Evolutionary conservation across 2,329 filamentous ascomycete genomes (phyloP).

Genomic region (Verticillium tricorpus): DNA sequence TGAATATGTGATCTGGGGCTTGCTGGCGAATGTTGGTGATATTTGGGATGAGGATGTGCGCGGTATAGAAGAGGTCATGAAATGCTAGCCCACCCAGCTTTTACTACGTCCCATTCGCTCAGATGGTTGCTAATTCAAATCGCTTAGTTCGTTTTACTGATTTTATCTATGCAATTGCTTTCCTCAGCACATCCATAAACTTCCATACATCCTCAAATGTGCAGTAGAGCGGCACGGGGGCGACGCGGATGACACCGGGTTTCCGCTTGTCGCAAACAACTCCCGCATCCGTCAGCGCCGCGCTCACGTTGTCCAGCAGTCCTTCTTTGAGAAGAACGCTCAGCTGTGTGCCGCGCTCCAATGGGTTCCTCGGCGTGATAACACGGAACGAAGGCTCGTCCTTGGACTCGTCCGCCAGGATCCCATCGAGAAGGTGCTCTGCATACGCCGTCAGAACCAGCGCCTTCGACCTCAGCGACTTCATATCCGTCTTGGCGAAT

Average conservation of each 20-base stretch:
- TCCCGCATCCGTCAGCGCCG: slow-evolving; percentile 59
- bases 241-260: slow-evolving; percentile 79
- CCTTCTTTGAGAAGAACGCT: slow-evolving; percentile 67
- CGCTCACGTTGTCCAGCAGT: slow-evolving; percentile 63
- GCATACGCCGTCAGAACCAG: slow-evolving; percentile 72
- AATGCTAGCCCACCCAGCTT: too few species aligned
- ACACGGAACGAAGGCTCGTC: slow-evolving; percentile 47
- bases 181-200: slow-evolving; percentile 37
- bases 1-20: too few species aligned
- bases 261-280: slow-evolving; percentile 80
- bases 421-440: slow-evolving; percentile 56
- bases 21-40: too few species aligned
- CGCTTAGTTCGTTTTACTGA: background rate
- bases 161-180: slow-evolving; percentile 12
- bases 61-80: too few species aligned
- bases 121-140: background rate
- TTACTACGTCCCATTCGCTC: too few species aligned
- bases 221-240: slow-evolving; percentile 82
- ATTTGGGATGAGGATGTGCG: too few species aligned
- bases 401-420: slow-evolving; percentile 25
- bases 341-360: slow-evolving; percentile 71
- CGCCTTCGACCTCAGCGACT: slow-evolving; percentile 64
- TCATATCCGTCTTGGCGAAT: slow-evolving; percentile 68
- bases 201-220: slow-evolving; percentile 66
- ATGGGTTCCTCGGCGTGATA: slow-evolving; percentile 65